A percentile compares a stretch with the other conserved stretches of the same genome.
These are phyloP conservation scores for Stentor roeselii DNA, from an alignment of 73 alveolate species.

Conservation along the genomic window DNA sequence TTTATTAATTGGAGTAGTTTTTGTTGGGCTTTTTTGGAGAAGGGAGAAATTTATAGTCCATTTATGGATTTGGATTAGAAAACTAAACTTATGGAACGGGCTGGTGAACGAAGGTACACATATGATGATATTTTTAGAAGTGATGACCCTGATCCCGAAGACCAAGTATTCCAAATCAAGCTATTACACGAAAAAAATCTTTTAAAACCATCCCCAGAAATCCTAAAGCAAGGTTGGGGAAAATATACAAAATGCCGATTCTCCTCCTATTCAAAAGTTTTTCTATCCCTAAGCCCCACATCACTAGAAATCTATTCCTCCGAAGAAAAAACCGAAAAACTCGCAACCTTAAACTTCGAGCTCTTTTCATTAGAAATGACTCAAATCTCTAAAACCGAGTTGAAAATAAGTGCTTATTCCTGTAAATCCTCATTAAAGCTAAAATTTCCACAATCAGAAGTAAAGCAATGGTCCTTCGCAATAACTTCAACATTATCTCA, in stretches of 20 bases:
- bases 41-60: too few species aligned
- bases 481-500: background rate
- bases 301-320: background rate
- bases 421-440: background rate
- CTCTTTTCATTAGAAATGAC: background rate
- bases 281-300: background rate
- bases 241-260: background rate
- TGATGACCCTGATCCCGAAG: too few species aligned
- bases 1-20: too few species aligned
- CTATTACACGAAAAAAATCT: too few species aligned
- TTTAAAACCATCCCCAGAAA: too few species aligned
- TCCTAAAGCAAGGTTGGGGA: background rate
- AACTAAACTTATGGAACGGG: too few species aligned
- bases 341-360: background rate
- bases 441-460: background rate
- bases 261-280: background rate
- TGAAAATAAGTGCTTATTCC: background rate
- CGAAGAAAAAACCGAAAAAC: background rate
- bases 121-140: too few species aligned
- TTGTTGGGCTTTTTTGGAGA: too few species aligned
- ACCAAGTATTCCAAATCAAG: too few species aligned
- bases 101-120: too few species aligned
- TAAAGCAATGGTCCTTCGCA: background rate
- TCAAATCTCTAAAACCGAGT: background rate
- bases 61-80: too few species aligned